A percentile compares a stretch with the other conserved stretches of the same genome.
These are phyloP conservation scores for Penicillium sclerotigenum DNA, from an alignment of 2,329 filamentous ascomycete genomes.

Conservation along the genomic window DNA sequence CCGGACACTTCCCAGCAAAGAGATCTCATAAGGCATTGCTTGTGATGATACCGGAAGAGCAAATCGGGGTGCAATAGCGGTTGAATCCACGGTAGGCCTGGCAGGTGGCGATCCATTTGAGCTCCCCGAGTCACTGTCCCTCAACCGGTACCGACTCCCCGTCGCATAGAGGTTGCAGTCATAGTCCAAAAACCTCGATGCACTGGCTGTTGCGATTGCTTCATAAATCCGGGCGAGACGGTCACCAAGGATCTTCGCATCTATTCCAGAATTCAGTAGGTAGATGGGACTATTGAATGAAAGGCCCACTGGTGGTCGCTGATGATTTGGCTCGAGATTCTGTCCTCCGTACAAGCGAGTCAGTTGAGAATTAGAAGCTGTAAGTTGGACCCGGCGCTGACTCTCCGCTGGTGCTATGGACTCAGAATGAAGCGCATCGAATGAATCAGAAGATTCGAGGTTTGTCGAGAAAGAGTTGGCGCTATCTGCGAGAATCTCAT, in stretches of 20 bases:
- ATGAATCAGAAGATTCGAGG: not conserved
- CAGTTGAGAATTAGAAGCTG: not conserved
- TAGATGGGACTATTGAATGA: conserved; percentile 20
- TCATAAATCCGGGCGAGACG: conserved; percentile 19
- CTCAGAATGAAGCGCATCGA: not conserved
- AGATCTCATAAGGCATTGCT: conserved; percentile 5
- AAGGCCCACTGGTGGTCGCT: conserved; percentile 1
- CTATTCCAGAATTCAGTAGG: conserved; percentile 23
- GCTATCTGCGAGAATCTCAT: not conserved
- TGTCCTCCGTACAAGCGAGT: not conserved
- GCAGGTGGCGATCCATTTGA: not conserved
- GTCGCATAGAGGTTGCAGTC: conserved; percentile 22
- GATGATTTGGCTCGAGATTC: not conserved
- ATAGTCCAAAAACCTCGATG: conserved; percentile 20
- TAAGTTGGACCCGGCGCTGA: not conserved
- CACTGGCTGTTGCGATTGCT: conserved; percentile 18
- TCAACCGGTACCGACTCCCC: conserved; percentile 15
- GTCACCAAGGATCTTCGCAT: conserved; percentile 18
- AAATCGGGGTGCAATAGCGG: not conserved
- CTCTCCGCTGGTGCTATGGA: not conserved
- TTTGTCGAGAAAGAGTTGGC: not conserved
- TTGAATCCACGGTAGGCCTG: not conserved
- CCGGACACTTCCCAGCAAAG: conserved; percentile 17
- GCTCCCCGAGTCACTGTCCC: not conserved
- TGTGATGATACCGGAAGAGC: not conserved